These are phyloP conservation scores for Eremothecium coryli DNA, from an alignment of 1,139 yeast species.

Conservation along the genomic window DNA sequence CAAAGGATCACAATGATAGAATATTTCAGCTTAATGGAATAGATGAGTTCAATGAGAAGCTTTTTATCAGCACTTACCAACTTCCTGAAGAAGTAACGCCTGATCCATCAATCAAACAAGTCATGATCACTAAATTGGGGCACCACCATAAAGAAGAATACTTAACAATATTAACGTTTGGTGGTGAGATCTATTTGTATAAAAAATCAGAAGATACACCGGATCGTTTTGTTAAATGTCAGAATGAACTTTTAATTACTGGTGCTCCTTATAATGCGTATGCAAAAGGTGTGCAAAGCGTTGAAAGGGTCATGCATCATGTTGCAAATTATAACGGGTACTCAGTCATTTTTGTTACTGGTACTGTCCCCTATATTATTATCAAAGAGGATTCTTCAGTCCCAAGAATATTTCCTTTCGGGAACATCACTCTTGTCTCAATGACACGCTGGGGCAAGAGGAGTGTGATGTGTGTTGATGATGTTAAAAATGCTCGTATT, in stretches of 20 bases:
- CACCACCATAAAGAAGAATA: slow-evolving; percentile 48
- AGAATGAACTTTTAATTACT: slow-evolving; percentile 40
- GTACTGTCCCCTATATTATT: slow-evolving; percentile 62
- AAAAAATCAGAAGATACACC: slow-evolving; percentile 41
- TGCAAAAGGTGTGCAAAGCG: slow-evolving; percentile 50
- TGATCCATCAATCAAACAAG: slow-evolving; percentile 68
- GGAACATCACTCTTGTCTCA: slow-evolving; percentile 55
- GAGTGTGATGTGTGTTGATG: slow-evolving; percentile 59
- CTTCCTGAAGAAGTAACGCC: slow-evolving; percentile 50
- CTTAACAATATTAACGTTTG: slow-evolving; percentile 62
- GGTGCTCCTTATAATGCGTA: slow-evolving; percentile 77
- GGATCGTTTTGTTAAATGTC: slow-evolving; percentile 40
- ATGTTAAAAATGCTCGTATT: slow-evolving; percentile 62
- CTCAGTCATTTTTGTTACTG: slow-evolving; percentile 62
- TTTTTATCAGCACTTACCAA: slow-evolving; percentile 49
- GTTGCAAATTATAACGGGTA: slow-evolving; percentile 50
- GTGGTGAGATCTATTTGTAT: slow-evolving; percentile 69
- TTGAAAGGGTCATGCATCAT: slow-evolving; percentile 61
- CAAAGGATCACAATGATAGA: slow-evolving; percentile 53
- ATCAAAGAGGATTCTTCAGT: slow-evolving; percentile 54
- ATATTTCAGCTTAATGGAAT: slow-evolving; percentile 58
- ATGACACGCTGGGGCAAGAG: slow-evolving; percentile 33
- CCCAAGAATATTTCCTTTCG: slow-evolving; percentile 61
- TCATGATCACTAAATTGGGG: slow-evolving; percentile 58
- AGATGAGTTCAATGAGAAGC: slow-evolving; percentile 46